Evolutionary conservation across 371 early-diverging fungal species (phyloP).

Genomic region (Fennellomyces sp.): DNA sequence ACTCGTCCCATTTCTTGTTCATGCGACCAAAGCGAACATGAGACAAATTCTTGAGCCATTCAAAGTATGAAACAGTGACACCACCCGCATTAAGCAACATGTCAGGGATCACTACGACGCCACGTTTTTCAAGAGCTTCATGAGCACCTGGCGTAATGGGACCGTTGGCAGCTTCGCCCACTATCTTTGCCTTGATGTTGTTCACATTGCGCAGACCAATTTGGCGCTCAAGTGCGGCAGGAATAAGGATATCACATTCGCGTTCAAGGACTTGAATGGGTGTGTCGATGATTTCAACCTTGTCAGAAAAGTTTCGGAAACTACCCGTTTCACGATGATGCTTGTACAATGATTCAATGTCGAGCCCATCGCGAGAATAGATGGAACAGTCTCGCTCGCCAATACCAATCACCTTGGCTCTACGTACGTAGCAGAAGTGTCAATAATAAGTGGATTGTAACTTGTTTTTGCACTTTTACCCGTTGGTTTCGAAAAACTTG

Average conservation of each 20-base stretch:
- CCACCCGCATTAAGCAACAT: conserved; percentile 88
- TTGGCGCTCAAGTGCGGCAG: conserved; percentile 88
- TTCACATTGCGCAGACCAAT: conserved; percentile 79
- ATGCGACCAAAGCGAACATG: conserved; percentile 92
- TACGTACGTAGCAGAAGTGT: too few relatives aligned
- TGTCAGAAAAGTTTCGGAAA: conserved; percentile 72
- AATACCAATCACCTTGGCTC: conserved; percentile 83
- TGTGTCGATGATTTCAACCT: conserved; percentile 60
- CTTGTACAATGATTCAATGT: conserved; percentile 72
- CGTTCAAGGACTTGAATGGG: conserved; percentile 73
- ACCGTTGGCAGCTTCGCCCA: conserved; percentile 91
- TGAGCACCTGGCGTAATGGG: conserved; percentile 85
- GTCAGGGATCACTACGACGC: conserved; percentile 81
- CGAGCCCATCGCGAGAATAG: conserved; percentile 73
- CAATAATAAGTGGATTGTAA: background rate
- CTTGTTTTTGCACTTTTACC: conserved; percentile 25
- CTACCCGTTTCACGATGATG: conserved; percentile 68
- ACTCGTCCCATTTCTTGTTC: conserved; percentile 92
- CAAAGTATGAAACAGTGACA: conserved; percentile 86
- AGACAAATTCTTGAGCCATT: conserved; percentile 85
- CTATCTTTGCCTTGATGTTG: conserved; percentile 83
- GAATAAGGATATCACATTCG: conserved; percentile 86
- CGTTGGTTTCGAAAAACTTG: conserved; percentile 86
- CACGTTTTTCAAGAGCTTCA: conserved; percentile 66
- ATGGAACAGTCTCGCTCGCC: conserved; percentile 77